Evolutionary conservation across 2,329 filamentous ascomycete genomes (phyloP).

Genomic region (Eutypella sp.): DNA sequence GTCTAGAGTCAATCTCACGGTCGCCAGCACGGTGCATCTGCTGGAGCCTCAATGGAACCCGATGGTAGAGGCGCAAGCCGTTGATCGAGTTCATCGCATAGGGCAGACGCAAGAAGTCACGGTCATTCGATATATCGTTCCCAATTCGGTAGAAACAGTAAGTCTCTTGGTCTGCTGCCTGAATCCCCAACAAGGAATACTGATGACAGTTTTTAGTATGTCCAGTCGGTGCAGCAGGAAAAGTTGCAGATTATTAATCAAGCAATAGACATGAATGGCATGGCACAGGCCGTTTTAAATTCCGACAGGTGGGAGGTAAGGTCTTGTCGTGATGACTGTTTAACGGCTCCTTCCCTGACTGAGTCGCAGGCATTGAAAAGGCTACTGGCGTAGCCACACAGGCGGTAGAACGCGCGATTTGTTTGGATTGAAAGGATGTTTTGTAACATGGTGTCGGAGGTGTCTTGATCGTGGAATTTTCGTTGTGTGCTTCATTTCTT

Average conservation of each 20-base stretch:
- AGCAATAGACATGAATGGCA: too few species aligned
- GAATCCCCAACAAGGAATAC: background rate
- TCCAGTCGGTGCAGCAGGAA: background rate
- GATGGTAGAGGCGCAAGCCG: slow-evolving; percentile 28
- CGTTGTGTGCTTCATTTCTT: too few species aligned
- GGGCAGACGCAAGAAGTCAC: slow-evolving; percentile 23
- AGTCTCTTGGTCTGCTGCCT: background rate
- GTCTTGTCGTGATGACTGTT: too few species aligned
- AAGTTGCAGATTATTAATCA: background rate
- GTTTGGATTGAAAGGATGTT: too few species aligned
- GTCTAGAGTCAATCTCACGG: slow-evolving; percentile 22
- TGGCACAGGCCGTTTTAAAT: too few species aligned
- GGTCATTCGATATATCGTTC: slow-evolving; percentile 23
- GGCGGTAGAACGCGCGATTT: too few species aligned
- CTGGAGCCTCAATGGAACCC: slow-evolving; percentile 32
- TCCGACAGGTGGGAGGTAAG: too few species aligned
- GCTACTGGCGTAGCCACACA: too few species aligned
- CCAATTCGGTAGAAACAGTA: slow-evolving; percentile 15
- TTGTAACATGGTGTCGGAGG: too few species aligned
- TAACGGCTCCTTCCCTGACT: too few species aligned
- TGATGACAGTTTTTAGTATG: background rate
- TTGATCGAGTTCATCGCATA: slow-evolving; percentile 27
- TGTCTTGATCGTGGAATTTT: too few species aligned
- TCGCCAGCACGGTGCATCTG: slow-evolving; percentile 23
- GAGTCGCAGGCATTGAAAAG: too few species aligned